Evolutionary conservation across 2,329 filamentous ascomycete species (phyloP).

Genomic region (Aureobasidium namibiae): DNA sequence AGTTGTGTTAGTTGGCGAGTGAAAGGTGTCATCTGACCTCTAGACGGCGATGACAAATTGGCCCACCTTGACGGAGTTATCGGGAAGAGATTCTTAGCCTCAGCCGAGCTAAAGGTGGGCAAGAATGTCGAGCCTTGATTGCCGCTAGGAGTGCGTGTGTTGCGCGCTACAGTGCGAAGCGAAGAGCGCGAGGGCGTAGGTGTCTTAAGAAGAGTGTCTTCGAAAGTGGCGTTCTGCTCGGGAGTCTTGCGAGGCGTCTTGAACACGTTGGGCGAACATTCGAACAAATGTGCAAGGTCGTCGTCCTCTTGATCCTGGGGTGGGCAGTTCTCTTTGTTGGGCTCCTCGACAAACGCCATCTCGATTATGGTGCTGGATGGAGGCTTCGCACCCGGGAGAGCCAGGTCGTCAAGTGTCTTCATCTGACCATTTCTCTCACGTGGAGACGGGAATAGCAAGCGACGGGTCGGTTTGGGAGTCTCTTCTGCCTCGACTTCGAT

Average conservation of each 20-base stretch:
- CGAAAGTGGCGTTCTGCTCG: slow-evolving; percentile 47
- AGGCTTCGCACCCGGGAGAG: slow-evolving; percentile 15
- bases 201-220: slow-evolving; percentile 41
- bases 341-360: slow-evolving; percentile 24
- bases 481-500: slow-evolving; percentile 42
- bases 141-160: slow-evolving; percentile 20
- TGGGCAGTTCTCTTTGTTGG: slow-evolving; percentile 52
- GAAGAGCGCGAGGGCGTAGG: slow-evolving; percentile 33
- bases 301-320: slow-evolving; percentile 36
- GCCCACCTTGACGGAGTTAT: slow-evolving; percentile 28
- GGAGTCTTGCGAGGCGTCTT: slow-evolving; percentile 48
- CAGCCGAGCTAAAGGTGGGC: slow-evolving; percentile 25
- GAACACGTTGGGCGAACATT: slow-evolving; percentile 45
- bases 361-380: slow-evolving; percentile 12
- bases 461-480: slow-evolving; percentile 56
- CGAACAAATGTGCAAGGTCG: slow-evolving; percentile 56
- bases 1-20: slow-evolving; percentile 57
- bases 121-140: slow-evolving; percentile 28
- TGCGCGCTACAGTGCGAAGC: slow-evolving; percentile 4
- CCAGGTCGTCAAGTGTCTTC: slow-evolving; percentile 53
- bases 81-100: slow-evolving; percentile 19
- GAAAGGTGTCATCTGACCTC: slow-evolving; percentile 45
- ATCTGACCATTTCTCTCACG: slow-evolving; percentile 54
- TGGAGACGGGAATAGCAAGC: slow-evolving; percentile 70
- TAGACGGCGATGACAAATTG: slow-evolving; percentile 21